Evolutionary conservation across 2,329 filamentous ascomycete species (phyloP), one percentile per base, ranked within the genome.

Genomic region (Aspergillus flavus): DNA sequence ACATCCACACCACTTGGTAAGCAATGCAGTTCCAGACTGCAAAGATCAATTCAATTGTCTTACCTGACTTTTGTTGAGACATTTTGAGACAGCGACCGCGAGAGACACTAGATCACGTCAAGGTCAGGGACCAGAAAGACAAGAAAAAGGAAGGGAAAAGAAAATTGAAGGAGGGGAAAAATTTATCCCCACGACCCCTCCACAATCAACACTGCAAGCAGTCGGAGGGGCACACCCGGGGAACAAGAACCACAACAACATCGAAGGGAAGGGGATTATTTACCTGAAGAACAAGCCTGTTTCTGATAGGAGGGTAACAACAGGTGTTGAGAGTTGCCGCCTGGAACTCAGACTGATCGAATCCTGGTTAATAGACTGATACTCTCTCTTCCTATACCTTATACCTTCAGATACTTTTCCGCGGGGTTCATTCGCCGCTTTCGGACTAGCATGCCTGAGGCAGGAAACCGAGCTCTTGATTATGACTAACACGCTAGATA

Each of bases 11-110:
- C 62, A 65, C 28, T 34, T 34, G 48, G 28, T 28, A 52, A 52
- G 28, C 28, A 32, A 12, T 19, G 68, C 66, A 50, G 56, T 45
- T 58, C 30, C 46, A 65, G 43, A 61, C 46, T 46, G 28, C 66
- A 65, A 62, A 61, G 21, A 66, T 62, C 61, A 58, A 30, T 21
- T 43, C 43, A 48, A 60, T 65, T 57, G 48, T 45, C 67, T 63
- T 76, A 80, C 78, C 78, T 69, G 77, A 78, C 69, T 79, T 80
- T 69, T 77, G 74, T 68, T 75, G 74, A 73, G 74, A 73, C 76
- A 79, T 79, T 63, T 65, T 75, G 66, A 66, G 53, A 72, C 61
- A 66, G 53, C 58, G 56, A 67, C 59, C 61, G 48, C 57, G 62
- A 62, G 26, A 61, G 68, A 70, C 66, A 70, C 70, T 72, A 63